Evolutionary conservation across 352 stramenopile genomes (phyloP).

Genomic region (Phytophthora tentaculata): DNA sequence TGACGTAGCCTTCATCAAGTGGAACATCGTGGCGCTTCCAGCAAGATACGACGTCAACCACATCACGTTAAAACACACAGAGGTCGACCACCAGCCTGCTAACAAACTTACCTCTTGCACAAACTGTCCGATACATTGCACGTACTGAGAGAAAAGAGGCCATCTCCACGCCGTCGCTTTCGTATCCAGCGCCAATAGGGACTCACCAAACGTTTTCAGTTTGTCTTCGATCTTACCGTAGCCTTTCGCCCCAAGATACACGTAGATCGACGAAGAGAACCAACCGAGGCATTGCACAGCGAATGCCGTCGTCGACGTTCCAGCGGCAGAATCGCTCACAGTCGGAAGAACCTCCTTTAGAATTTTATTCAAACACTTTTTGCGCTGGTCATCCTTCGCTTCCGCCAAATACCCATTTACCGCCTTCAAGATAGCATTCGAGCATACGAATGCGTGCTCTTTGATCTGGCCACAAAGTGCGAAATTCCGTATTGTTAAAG

Average conservation of each 20-base stretch:
- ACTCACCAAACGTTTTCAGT: conserved; percentile 75
- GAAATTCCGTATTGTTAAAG: neutral
- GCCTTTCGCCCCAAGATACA: conserved; percentile 57
- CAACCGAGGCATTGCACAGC: conserved; percentile 61
- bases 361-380: conserved; percentile 76
- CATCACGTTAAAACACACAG: conserved; percentile 15
- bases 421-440: conserved; percentile 49
- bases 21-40: conserved; percentile 29
- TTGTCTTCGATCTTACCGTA: conserved; percentile 74
- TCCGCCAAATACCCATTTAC: conserved; percentile 48
- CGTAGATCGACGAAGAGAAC: conserved; percentile 48
- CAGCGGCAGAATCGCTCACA: conserved; percentile 53
- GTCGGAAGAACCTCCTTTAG: conserved; percentile 73
- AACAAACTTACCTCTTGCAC: conserved; percentile 51
- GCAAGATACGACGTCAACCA: conserved; percentile 9
- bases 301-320: conserved; percentile 50
- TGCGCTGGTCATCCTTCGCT: conserved; percentile 55
- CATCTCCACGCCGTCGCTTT: conserved; percentile 60
- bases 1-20: conserved; percentile 57
- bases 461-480: conserved; percentile 56
- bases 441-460: conserved; percentile 60
- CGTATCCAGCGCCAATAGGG: conserved; percentile 61
- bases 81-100: neutral
- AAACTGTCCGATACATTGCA: conserved; percentile 67
- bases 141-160: conserved; percentile 60